Base-by-base conservation (phyloP, 495 filamentous ascomycete species). In the Aspergillus asperescens region DNA sequence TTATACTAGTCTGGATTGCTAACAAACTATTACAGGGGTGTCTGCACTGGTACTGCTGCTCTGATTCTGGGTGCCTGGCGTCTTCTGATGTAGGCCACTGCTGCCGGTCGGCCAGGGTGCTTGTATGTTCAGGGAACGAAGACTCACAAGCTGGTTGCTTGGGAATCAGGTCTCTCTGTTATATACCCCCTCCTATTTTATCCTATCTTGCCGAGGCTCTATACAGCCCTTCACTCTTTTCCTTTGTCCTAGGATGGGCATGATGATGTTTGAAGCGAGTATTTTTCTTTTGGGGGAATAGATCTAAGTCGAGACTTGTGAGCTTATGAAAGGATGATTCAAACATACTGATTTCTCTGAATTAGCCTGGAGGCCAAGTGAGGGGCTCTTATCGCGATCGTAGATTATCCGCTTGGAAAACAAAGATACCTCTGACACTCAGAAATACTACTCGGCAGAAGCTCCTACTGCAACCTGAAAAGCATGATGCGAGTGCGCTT, bases 1-100 rank as follows among this genome's bases (percentile, higher is more conserved):
- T 7, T 23, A 50, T 32, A 9, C 50, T 59, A 51, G 46, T n/a
- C n/a, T n/a, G 24, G 18, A 39, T 47, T 60, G 41, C 65, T 71
- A 40, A 73, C 57, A 47, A 31, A n/a, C 45, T 52, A 27, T 43
- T n/a, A 43, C 56, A 82, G 79, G 74, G 93, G 93, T 67, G 93
- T 98, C 50, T 95, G 89, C 62, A 96, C 93, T 46, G 85, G 83
- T 61, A 96, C 94, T 37, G 91, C 92, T 34, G 93, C 93, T 50
- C 69, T 98, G 69, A 79, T 96, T 70, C 77, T 97, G 63, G 92
- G 93, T 90, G 90, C 89, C 64, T 97, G 92, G 92, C 81, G 92
- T 59, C 74, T 97, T 67, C 83, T 97, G 62, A 80, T 79, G 77
- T 80, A 61, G 76, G 51, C 5, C 18, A 12, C 19, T 32, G 12